Percentiles rank a stretch among this genome's conserved stretches.
Conservation (phyloP, 2,329 filamentous ascomycete species). For the Exutisphaerella laricina region DNA sequence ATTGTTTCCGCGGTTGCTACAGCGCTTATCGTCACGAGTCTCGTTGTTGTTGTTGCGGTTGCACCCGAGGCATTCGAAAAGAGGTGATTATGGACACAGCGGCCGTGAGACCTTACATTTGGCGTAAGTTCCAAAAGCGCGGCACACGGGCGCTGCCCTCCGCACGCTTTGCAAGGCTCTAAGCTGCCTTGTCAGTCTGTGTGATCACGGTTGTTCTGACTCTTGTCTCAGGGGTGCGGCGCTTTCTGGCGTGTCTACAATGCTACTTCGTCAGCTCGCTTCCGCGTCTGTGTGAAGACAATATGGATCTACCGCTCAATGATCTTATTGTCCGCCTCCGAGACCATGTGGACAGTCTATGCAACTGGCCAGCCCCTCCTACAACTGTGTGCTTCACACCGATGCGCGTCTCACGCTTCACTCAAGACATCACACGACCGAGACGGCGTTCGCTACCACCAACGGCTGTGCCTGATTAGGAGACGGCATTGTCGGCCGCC, state of each 20-base stretch:
- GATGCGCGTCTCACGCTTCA: too few species aligned
- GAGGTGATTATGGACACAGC: background rate
- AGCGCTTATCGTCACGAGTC: constrained; percentile 52
- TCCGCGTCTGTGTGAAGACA: background rate
- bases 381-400: too few species aligned
- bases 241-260: background rate
- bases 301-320: background rate
- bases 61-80: constrained; percentile 3
- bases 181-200: too few species aligned
- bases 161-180: too few species aligned
- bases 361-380: background rate
- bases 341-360: background rate
- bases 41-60: constrained; percentile 53
- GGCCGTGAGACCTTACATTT: too few species aligned
- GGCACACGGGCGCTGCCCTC: too few species aligned
- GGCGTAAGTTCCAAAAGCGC: too few species aligned
- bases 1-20: constrained; percentile 61
- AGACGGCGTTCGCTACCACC: too few species aligned
- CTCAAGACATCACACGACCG: too few species aligned
- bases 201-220: too few species aligned
- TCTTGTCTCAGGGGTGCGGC: background rate
- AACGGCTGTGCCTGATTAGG: too few species aligned
- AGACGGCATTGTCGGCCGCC: too few species aligned
- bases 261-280: background rate
- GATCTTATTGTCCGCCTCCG: background rate